Evolutionary conservation across 768 basidiomycete species (phyloP).

Genomic region (Lentinula detonsa): DNA sequence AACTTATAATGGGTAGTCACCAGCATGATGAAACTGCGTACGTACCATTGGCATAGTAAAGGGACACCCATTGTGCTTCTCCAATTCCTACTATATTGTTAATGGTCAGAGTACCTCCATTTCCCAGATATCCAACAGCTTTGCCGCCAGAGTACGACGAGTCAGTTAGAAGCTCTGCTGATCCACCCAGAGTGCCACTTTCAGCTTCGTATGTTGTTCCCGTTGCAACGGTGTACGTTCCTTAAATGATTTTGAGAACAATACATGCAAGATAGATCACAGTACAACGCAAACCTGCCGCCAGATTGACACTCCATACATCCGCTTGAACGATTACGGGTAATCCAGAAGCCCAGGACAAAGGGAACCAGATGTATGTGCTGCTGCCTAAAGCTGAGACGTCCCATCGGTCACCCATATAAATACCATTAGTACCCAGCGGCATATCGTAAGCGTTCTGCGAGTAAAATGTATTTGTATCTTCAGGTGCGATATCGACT

Average conservation of each 20-base stretch:
- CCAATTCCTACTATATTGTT: slow-evolving; percentile 52
- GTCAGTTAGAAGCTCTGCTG: slow-evolving; percentile 35
- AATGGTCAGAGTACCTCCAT: slow-evolving; percentile 52
- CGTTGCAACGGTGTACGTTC: slow-evolving; percentile 41
- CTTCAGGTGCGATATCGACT: slow-evolving; percentile 46
- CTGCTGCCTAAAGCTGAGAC: slow-evolving; percentile 48
- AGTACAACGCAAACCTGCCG: slow-evolving; percentile 25
- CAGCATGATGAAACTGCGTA: slow-evolving; percentile 5
- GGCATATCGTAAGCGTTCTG: slow-evolving; percentile 54
- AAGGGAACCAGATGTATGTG: slow-evolving; percentile 56
- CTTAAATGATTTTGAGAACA: slow-evolving; percentile 12
- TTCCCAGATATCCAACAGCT: slow-evolving; percentile 47
- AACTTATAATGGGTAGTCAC: background rate
- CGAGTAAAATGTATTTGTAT: slow-evolving; percentile 52
- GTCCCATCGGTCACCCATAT: slow-evolving; percentile 64
- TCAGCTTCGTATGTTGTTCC: slow-evolving; percentile 57
- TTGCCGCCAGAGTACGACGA: slow-evolving; percentile 46
- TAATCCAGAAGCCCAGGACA: slow-evolving; percentile 44
- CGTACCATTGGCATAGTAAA: slow-evolving; percentile 53
- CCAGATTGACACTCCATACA: slow-evolving; percentile 49
- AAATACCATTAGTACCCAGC: slow-evolving; percentile 43
- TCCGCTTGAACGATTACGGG: slow-evolving; percentile 51
- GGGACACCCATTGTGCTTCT: slow-evolving; percentile 49
- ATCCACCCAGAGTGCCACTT: slow-evolving; percentile 40
- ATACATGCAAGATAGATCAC: background rate